Base-by-base conservation (phyloP, 2,329 filamentous ascomycete genomes). In the Beauveria varroae region DNA sequence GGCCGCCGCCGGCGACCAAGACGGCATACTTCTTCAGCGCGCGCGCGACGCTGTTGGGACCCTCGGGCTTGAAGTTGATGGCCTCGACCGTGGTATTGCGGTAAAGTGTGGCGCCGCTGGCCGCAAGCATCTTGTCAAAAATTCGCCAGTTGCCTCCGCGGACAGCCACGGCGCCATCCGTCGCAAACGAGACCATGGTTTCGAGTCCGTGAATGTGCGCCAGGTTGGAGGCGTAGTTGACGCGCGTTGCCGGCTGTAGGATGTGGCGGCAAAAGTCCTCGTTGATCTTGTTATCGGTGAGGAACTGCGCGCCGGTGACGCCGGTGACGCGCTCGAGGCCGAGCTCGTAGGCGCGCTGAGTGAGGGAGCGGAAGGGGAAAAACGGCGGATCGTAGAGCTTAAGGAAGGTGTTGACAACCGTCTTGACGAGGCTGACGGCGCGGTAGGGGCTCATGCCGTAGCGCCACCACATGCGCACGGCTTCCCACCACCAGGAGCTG, bases 221-320 rank as follows among this genome's bases (percentile, higher is more conserved):
- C 14, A 98, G 74, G 67, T 98, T 97, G 54, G 93, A 91, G 1
- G 90, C 95, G 74, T 97, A 99, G 73, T 98, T 98, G 65, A 97
- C 93, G 22, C 95, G 83, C 1, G 95, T 97, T 62, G 87, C 89
- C 1, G 93, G 91, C 74, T 98, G 93, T 28, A 98, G 85, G 53
- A 99, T 85, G 56, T 99, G 91, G 16, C 84, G 83, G 0, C 87
- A 80, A 71, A 96, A 98, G 0, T 78, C 71, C 0, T 79, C 76
- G 26, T 82, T 79, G 61, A 97, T 86, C 68, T 83, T 83, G 67
- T 91, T 89, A 44, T 82, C 76, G 28, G 78, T 78, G 14, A 98
- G 77, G 65, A 87, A 89, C 68, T 92, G 84, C 63, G 86, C 79
- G 5, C 93, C 95, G 0, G 92, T 91, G 9, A 86, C 73, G 0